phyloP scores from a whole-genome alignment of 352 stramenopile genomes.

The Phytophthora vignae region DNA sequence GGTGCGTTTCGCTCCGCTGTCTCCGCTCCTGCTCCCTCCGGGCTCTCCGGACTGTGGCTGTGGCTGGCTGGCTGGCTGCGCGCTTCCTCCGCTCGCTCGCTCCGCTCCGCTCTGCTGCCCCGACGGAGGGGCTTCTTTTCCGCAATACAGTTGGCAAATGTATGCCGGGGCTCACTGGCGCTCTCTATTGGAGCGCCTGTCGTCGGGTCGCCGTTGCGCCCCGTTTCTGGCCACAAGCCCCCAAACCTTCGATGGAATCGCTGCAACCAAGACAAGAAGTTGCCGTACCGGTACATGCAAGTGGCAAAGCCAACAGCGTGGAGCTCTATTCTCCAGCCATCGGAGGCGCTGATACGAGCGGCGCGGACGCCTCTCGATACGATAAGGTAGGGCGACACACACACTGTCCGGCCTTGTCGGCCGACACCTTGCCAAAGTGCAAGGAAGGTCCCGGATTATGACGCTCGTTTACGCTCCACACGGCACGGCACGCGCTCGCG shows the following conservation, averaged over 20 bases:
- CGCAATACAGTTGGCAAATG: constrained; percentile 16
- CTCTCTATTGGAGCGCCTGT: constrained; percentile 24
- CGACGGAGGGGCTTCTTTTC: constrained; percentile 21
- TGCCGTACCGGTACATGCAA: not conserved
- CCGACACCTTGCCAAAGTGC: not conserved
- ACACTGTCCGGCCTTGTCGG: not conserved
- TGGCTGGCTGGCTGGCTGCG: constrained; percentile 7
- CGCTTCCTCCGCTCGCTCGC: not conserved
- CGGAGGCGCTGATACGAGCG: not conserved
- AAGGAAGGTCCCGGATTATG: not conserved
- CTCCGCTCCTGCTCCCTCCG: not conserved
- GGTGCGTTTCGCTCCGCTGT: not conserved
- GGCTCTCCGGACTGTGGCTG: not conserved
- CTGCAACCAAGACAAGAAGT: not conserved
- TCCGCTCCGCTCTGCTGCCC: constrained; percentile 10
- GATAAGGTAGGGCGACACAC: not conserved
- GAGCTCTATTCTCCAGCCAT: not conserved
- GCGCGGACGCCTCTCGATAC: not conserved
- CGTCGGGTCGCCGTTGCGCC: not conserved
- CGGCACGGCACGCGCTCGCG: not conserved
- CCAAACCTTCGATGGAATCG: not conserved
- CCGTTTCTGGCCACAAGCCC: not conserved
- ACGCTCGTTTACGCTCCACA: not conserved
- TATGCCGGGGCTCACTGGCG: constrained; percentile 21
- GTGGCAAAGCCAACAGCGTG: not conserved